Conservation (phyloP, 768 basidiomycete species). For the Boletus patriciae region DNA sequence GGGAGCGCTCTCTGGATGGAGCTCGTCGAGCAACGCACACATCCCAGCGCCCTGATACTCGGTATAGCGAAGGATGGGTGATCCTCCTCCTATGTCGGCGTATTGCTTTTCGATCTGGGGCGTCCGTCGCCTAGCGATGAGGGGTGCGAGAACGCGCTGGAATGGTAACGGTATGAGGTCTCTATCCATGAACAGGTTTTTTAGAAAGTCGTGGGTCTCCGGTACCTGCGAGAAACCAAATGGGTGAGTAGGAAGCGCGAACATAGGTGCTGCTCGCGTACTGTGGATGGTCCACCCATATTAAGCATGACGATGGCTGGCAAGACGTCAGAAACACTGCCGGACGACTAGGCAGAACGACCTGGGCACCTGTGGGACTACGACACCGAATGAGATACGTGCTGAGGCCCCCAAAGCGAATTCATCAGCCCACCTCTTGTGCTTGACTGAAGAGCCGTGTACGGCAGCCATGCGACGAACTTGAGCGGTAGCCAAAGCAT, state of each 20-base stretch:
- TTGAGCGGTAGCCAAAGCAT: slow-evolving; percentile 22
- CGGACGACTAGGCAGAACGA: not conserved
- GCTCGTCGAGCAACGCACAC: slow-evolving; percentile 87
- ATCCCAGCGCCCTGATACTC: slow-evolving; percentile 85
- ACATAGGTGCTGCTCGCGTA: slow-evolving; percentile 37
- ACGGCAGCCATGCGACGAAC: slow-evolving; percentile 47
- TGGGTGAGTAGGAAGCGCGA: slow-evolving; percentile 1
- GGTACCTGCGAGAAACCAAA: slow-evolving; percentile 55
- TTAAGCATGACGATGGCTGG: slow-evolving; percentile 94
- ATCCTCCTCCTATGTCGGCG: slow-evolving; percentile 91
- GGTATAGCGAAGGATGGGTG: slow-evolving; percentile 92
- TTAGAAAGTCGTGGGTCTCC: slow-evolving; percentile 92
- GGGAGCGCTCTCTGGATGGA: slow-evolving; percentile 90
- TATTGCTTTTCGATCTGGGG: slow-evolving; percentile 96
- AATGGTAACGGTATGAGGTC: slow-evolving; percentile 96
- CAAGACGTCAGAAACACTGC: slow-evolving; percentile 19
- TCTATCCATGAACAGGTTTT: slow-evolving; percentile 85
- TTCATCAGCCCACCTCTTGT: slow-evolving; percentile 42
- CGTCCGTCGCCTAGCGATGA: slow-evolving; percentile 85
- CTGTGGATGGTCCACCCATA: slow-evolving; percentile 97
- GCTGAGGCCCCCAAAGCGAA: not conserved
- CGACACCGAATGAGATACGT: slow-evolving; percentile 14
- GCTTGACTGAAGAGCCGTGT: slow-evolving; percentile 37
- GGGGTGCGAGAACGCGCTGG: slow-evolving; percentile 82
- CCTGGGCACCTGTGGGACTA: slow-evolving; percentile 61